Evolutionary conservation across 1,139 yeast genomes (phyloP), one percentile per base, ranked within the genome.

Genomic region (Debaryomyces psychrophilus): DNA sequence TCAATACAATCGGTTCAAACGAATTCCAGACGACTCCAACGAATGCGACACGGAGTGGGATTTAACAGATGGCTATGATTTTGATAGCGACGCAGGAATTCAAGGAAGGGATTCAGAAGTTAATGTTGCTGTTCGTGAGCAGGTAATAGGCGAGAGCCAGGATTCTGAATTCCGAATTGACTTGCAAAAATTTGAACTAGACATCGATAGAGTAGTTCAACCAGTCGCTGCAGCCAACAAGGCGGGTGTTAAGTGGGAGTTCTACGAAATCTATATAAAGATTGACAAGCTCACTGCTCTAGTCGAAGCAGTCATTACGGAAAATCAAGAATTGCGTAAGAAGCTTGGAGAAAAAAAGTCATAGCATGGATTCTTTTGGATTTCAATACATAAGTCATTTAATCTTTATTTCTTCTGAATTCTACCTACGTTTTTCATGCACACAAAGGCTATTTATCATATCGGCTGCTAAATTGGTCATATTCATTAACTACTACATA

Each of bases 41-140:
- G 95, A 87, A 58, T 60, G 71, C 31, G 90, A 90, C 56, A 77
- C 85, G 14, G 92, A 86, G 59, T 89, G 96, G 95, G 89, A 86
- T 55, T 71, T 89, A 55, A 79, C 86, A 8, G 96, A 89, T 62
- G 96, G 96, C 0, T 89, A 76, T 58, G 79, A 76, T 42, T 71
- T 61, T 28, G 69, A 62, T 17, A 53, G 51, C 26, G 73, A 67
- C 8, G 45, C 57, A 33, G 75, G 62, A 27, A 77, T 66, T 48
- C 73, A 64, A 50, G 73, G 64, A 58, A 66, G 71, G 54, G 71
- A 64, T 55, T 56, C 54, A 44, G 75, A 75, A 53, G 57, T 70
- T 34, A 47, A 63, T 35, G 62, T 60, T 49, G 78, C 81, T 7
- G 51, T 82, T 29, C 65, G 73, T 47, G 64, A 68, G 17, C 90